phyloP scores from a whole-genome alignment of 345 rosid genomes.

The Acer campestre region DNA sequence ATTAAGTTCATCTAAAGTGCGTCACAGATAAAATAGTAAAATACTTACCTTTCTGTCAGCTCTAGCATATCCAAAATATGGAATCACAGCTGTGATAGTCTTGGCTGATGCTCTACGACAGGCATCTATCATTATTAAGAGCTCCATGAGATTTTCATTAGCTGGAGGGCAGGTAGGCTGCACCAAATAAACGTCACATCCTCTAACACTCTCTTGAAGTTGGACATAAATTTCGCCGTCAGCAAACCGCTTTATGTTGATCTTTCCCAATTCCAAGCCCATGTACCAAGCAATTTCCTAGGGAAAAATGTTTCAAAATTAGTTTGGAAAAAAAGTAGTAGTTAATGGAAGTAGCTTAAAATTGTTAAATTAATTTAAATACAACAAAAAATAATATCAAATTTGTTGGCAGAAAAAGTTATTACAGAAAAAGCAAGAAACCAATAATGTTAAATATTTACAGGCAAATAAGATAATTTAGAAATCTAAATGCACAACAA shows the following conservation, averaged over 20 bases:
- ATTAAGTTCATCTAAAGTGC: background rate
- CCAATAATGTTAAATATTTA: no score
- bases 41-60: slow-evolving; percentile 87
- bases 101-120: slow-evolving; percentile 97
- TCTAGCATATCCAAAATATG: slow-evolving; percentile 97
- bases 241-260: slow-evolving; percentile 87
- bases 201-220: slow-evolving; percentile 94
- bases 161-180: slow-evolving; percentile 99
- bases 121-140: slow-evolving; percentile 92
- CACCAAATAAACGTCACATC: slow-evolving; percentile 86
- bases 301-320: background rate
- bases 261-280: slow-evolving; percentile 90
- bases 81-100: slow-evolving; percentile 89
- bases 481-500: background rate
- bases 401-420: no score
- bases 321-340: background rate
- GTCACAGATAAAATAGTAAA: slow-evolving; percentile 1
- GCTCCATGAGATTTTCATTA: slow-evolving; percentile 98
- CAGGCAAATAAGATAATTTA: no score
- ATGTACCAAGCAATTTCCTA: slow-evolving; percentile 96
- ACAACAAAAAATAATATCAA: background rate
- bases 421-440: no score
- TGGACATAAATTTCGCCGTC: slow-evolving; percentile 97
- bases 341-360: background rate
- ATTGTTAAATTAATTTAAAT: no score